phyloP scores from a whole-genome alignment of 805 yeast genomes.

The Wickerhamiella australiensis region DNA sequence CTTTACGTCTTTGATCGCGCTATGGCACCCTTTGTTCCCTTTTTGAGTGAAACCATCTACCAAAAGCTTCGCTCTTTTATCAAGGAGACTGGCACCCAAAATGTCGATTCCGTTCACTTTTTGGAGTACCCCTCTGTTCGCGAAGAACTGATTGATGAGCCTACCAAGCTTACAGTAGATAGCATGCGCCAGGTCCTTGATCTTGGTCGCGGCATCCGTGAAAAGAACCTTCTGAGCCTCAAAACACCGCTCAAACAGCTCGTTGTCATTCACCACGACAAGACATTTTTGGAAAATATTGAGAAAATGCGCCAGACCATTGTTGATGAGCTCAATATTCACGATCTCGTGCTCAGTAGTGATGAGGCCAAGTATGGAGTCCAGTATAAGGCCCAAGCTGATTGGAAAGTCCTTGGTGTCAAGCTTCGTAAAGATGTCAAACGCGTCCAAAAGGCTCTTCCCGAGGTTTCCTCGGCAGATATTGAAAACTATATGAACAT shows the following conservation, averaged over 20 bases:
- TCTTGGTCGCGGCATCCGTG: constrained; percentile 91
- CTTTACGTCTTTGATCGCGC: constrained; percentile 80
- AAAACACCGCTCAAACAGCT: constrained; percentile 88
- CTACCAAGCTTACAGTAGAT: constrained; percentile 74
- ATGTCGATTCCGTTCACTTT: constrained; percentile 83
- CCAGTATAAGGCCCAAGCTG: constrained; percentile 88
- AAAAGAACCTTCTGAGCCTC: constrained; percentile 83
- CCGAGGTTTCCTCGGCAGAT: constrained; percentile 64
- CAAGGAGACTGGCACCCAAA: constrained; percentile 33
- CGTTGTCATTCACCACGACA: constrained; percentile 73
- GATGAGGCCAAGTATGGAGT: constrained; percentile 90
- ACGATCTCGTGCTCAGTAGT: constrained; percentile 73
- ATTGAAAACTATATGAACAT: constrained; percentile 61
- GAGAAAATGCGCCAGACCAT: constrained; percentile 68
- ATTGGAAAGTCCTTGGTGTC: constrained; percentile 98
- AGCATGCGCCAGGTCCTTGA: constrained; percentile 98
- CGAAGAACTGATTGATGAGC: constrained; percentile 65
- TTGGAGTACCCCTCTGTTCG: constrained; percentile 78
- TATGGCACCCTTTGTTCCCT: constrained; percentile 99
- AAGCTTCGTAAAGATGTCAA: constrained; percentile 89
- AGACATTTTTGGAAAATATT: constrained; percentile 61
- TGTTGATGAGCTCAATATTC: constrained; percentile 81
- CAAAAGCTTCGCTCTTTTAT: constrained; percentile 48
- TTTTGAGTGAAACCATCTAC: constrained; percentile 81
- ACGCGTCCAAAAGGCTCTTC: constrained; percentile 89